Base-by-base conservation (phyloP, 2,329 filamentous ascomycete genomes). In the Aspergillus costaricaensis region DNA sequence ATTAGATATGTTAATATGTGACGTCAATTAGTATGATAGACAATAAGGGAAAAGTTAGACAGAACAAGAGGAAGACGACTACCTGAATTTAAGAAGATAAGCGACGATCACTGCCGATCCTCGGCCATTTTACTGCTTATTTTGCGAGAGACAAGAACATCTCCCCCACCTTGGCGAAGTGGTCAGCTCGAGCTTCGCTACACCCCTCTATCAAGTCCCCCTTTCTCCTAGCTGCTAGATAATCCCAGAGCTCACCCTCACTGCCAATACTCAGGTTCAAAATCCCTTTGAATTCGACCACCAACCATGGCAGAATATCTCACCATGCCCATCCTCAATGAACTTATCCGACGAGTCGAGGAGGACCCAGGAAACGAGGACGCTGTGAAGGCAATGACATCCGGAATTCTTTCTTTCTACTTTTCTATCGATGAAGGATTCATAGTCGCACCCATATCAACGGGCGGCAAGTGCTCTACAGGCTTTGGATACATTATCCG, bases 321-420 rank as follows among this genome's bases (percentile, higher is more conserved):
- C 19, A 14, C 43, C 4, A 12, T 25, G 3, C 41, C 38, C 17
- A 27, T 30, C 8, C 7, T 55, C 15, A 12, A 44, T 10, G 25
- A 38, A 17, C 17, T 57, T 6, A 9, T 57, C 8, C 9, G 19
- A 27, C 39, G 21, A 5, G 55, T 57, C 6, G 44, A 48, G 21
- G n/a, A 38, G 6, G 44, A 57, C 10, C 23, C 55, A 5, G 19
- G 2, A 2, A 23, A 57, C 15, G 30, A 30, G 5, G 17, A 60
- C 32, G 17, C 53, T 5, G 50, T 57, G 5, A 63, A 63, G 23
- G 55, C 59, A 19, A 52, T 63, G 55, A 43, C 55, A 14, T 32
- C 25, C 4, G 50, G 43, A 15, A 41, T 59, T 19, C 59, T 59
- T 10, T 57, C 41, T 25, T 50, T 61, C 17, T 57, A 61, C 38